Percentiles rank a stretch among this genome's conserved stretches.
phyloP scores from a whole-genome alignment of 768 basidiomycete genomes.

The Nidula microcarpa region DNA sequence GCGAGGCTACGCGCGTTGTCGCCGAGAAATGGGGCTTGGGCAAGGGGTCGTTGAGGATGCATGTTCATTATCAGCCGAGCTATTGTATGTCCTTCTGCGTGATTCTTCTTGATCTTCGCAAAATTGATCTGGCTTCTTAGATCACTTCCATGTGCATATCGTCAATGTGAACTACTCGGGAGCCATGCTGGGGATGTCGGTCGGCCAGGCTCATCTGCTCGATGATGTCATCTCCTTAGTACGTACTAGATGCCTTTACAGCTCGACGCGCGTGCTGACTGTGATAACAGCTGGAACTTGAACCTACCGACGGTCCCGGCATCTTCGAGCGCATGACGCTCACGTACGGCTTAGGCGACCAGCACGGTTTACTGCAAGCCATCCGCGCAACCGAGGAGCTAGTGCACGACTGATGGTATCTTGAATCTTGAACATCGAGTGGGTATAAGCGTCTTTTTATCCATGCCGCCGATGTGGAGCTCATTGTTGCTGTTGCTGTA shows the following conservation, averaged over 20 bases:
- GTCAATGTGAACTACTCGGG: conserved; percentile 68
- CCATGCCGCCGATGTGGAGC: no score
- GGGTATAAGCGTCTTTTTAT: no score
- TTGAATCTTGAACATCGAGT: no score
- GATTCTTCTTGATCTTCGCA: background rate
- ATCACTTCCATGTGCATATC: conserved; percentile 94
- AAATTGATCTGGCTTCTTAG: conserved; percentile 29
- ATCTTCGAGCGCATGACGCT: conserved; percentile 72
- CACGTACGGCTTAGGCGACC: conserved; percentile 80
- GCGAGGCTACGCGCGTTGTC: conserved; percentile 49
- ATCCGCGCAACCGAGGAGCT: conserved; percentile 29
- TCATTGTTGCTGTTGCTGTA: no score
- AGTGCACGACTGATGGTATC: no score
- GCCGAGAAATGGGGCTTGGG: conserved; percentile 64
- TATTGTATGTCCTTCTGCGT: conserved; percentile 64
- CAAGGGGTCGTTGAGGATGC: conserved; percentile 66
- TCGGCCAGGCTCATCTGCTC: conserved; percentile 90
- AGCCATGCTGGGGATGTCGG: conserved; percentile 65
- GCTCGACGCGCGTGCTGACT: conserved; percentile 1
- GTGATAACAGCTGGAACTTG: conserved; percentile 50
- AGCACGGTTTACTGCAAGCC: conserved; percentile 62
- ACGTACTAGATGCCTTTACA: conserved; percentile 9
- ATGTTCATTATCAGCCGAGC: conserved; percentile 92
- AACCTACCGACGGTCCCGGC: conserved; percentile 43
- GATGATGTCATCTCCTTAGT: conserved; percentile 91